A percentile compares a stretch with the other conserved stretches of the same genome.
These are phyloP conservation scores for Cryphonectria naterciae DNA, from an alignment of 2,329 filamentous ascomycete species.

Conservation along the genomic window DNA sequence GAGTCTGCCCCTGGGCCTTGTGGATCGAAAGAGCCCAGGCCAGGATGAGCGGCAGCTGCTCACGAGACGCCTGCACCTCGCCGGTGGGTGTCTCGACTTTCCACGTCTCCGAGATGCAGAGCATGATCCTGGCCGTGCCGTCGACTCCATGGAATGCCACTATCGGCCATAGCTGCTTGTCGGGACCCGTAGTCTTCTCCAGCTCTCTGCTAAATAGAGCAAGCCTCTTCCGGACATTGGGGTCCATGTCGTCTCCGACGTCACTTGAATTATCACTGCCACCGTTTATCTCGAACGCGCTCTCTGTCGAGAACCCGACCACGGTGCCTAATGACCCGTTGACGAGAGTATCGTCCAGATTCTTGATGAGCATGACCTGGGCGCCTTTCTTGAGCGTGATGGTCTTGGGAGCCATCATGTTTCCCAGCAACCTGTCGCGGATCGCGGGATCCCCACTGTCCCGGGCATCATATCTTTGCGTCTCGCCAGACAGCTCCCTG, in stretches of 20 bases:
- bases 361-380: conserved; percentile 99
- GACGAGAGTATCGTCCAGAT: conserved; percentile 90
- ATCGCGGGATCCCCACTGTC: conserved; percentile 75
- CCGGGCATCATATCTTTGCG: conserved; percentile 69
- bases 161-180: conserved; percentile 72
- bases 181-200: conserved; percentile 40
- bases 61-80: conserved; percentile 86
- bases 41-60: conserved; percentile 83
- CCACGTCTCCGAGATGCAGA: conserved; percentile 89
- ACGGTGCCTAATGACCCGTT: conserved; percentile 94
- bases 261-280: conserved; percentile 46
- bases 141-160: conserved; percentile 83
- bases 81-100: conserved; percentile 97
- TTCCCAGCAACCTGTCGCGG: conserved; percentile 78
- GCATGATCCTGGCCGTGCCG: conserved; percentile 73
- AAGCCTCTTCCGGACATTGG: conserved; percentile 61
- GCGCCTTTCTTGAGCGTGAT: conserved; percentile 87
- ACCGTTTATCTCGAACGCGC: conserved; percentile 42
- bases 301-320: conserved; percentile 69
- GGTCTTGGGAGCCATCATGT: conserved; percentile 88
- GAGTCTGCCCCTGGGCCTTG: conserved; percentile 94
- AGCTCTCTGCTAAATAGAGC: conserved; percentile 51
- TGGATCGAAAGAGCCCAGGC: conserved; percentile 98
- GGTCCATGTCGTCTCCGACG: conserved; percentile 32
- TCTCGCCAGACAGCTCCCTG: conserved; percentile 68